phyloP scores from a whole-genome alignment of 2,329 filamentous ascomycete genomes.

The Aspergillus novoparasiticus region DNA sequence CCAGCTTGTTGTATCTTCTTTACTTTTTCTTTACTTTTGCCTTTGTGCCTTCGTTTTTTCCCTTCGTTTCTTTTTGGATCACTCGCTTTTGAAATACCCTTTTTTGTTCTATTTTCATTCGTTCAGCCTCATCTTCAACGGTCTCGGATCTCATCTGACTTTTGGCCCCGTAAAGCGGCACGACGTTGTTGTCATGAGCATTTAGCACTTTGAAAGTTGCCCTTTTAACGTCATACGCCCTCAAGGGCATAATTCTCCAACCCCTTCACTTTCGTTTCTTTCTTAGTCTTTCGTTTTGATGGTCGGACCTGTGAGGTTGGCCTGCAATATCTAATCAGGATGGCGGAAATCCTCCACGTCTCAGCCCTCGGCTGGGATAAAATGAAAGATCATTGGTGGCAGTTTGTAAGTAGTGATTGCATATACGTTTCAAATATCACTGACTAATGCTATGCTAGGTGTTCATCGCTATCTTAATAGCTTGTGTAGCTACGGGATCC shows the following conservation, averaged over 20 bases:
- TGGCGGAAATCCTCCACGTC: slow-evolving; percentile 34
- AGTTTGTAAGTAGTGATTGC: slow-evolving; percentile 37
- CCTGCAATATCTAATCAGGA: slow-evolving; percentile 25
- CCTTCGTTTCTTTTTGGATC: neutral
- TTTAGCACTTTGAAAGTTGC: neutral
- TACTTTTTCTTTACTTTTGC: neutral
- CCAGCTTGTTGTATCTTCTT: slow-evolving; percentile 3
- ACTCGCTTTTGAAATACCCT: neutral
- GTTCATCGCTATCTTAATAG: slow-evolving; percentile 37
- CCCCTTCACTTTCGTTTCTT: slow-evolving; percentile 5
- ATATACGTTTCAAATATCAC: neutral
- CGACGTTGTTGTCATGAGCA: slow-evolving; percentile 5
- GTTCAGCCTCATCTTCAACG: neutral
- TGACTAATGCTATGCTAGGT: slow-evolving; percentile 26
- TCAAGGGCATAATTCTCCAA: slow-evolving; percentile 3
- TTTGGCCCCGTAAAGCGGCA: slow-evolving; percentile 4
- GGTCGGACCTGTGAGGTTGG: slow-evolving; percentile 2
- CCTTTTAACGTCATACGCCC: slow-evolving; percentile 2
- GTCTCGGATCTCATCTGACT: neutral
- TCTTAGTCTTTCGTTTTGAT: slow-evolving; percentile 16
- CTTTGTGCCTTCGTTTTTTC: neutral
- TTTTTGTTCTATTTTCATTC: slow-evolving; percentile 1
- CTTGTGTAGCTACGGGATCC: slow-evolving; percentile 30
- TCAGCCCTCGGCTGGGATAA: slow-evolving; percentile 36
- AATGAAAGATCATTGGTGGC: slow-evolving; percentile 47